Base-by-base conservation (phyloP, 768 basidiomycete genomes). In the Kwoniella newhampshirensis region DNA sequence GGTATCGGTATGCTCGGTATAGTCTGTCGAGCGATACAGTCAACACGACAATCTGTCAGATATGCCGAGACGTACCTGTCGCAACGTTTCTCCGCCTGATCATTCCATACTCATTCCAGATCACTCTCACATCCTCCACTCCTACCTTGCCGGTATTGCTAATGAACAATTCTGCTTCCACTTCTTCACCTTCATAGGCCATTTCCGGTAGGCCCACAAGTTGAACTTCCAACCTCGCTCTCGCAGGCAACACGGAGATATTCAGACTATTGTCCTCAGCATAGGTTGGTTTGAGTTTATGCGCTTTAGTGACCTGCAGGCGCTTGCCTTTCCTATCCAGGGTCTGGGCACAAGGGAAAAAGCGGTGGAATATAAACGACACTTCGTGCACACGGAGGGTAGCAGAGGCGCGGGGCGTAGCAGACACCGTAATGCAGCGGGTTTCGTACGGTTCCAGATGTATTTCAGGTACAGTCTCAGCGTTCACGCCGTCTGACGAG, bases 101-200 rank as follows among this genome's bases (percentile, higher is more conserved):
- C 27, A 39, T 18, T 13, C 46, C 86, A 17, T 83, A 82, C 20
- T 79, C 70, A 26, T 82, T 85, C 44, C 80, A 64, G 2, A 90
- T 78, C 60, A 87, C 73, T 87, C 88, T 88, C n/a, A 90, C 64
- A 57, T 90, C 88, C 11, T 75, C 76, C 23, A 93, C 81, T 15
- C 80, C 74, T 28, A 78, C 79, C 9, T 77, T 78, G 0, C 92
- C 91, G 6, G 79, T 73, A 70, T 94, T 96, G 21, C 78, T 81
- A 41, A 94, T 71, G 79, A 80, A 81, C 21, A 93, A 54, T 27
- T 70, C 77, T 71, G 84, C 77, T 5, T 77, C 59, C 61, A 80
- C 82, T 47, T 78, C 81, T 71, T 94, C 89, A 5, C 92, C 91
- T 67, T 88, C 84, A 43, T 80, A 78, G 27, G 91, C 75, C 2